Evolutionary conservation across 306 rosid genomes (phyloP).

Genomic region (Pueraria montana): DNA sequence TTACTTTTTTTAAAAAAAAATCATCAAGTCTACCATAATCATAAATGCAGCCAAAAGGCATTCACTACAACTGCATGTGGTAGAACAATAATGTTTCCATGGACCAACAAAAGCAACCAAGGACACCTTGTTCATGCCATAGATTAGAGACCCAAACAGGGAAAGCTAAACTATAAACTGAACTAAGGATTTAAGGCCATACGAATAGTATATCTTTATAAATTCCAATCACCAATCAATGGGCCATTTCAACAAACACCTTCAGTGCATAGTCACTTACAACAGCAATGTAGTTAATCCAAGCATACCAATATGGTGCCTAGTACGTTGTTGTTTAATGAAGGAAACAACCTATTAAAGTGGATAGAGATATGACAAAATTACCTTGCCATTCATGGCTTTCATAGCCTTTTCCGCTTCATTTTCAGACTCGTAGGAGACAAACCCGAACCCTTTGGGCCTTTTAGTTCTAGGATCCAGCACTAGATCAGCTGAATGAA

Average conservation of each 20-base stretch:
- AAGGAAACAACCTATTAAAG: neutral
- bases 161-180: neutral
- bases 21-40: neutral
- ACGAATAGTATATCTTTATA: neutral
- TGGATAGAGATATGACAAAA: neutral
- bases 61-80: neutral
- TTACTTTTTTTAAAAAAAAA: neutral
- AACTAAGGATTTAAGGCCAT: neutral
- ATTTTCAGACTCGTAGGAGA: conserved; percentile 62
- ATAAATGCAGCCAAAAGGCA: neutral
- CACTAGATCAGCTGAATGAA: conserved; percentile 67
- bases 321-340: neutral
- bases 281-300: neutral
- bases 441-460: conserved; percentile 93
- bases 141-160: neutral
- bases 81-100: neutral
- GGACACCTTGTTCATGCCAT: neutral
- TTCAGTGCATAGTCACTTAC: neutral
- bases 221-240: neutral
- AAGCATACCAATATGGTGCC: neutral
- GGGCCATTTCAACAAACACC: conserved; percentile 49
- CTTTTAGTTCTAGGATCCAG: conserved; percentile 64
- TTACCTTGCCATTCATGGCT: conserved; percentile 87
- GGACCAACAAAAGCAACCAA: neutral
- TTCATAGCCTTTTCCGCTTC: conserved; percentile 78